Base-by-base conservation (phyloP, 306 rosid genomes). In the Crotalaria pallida region DNA sequence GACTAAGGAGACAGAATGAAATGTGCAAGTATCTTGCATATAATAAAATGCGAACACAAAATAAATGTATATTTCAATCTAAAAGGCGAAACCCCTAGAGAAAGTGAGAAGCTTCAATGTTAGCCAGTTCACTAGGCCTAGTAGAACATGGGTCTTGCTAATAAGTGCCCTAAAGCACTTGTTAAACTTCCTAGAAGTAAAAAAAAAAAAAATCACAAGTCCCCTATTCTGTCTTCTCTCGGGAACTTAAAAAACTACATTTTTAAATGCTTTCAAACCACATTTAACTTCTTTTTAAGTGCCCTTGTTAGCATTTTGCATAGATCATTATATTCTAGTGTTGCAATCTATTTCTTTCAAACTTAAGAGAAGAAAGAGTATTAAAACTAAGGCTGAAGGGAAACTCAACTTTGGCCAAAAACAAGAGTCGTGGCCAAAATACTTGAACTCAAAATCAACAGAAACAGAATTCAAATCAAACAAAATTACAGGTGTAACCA, bases 331-430 rank as follows among this genome's bases (percentile, higher is more conserved):
- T n/a, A n/a, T 67, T 59, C 38, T 6, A n/a, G 50, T 62, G 38
- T 23, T 23, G 18, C 10, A 52, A 55, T 51, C 55, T 47, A 26
- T 29, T 45, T 19, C 53, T 49, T 27, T 22, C 13, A 55, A 31
- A 67, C 61, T 23, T 59, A 16, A 68, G 60, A 69, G 19, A 41
- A 60, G 23, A 5, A 11, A 52, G 34, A 21, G 48, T 36, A 18
- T 18, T 60, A 56, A 68, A 52, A 60, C 26, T 60, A 12, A 40
- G 68, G 15, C 34, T 75, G 51, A 67, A 58, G 13, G 10, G 24
- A 23, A 38, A 45, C 63, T 77, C 59, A 33, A 56, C 61, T 40
- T 57, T 26, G 40, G 41, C 55, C 12, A 65, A 43, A 63, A 55
- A 2, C 64, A 36, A 13, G 72, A 72, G 18, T 22, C 29, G 17